Conservation (phyloP, 2,329 filamentous ascomycete species). For the Venturia oleaginea region DNA sequence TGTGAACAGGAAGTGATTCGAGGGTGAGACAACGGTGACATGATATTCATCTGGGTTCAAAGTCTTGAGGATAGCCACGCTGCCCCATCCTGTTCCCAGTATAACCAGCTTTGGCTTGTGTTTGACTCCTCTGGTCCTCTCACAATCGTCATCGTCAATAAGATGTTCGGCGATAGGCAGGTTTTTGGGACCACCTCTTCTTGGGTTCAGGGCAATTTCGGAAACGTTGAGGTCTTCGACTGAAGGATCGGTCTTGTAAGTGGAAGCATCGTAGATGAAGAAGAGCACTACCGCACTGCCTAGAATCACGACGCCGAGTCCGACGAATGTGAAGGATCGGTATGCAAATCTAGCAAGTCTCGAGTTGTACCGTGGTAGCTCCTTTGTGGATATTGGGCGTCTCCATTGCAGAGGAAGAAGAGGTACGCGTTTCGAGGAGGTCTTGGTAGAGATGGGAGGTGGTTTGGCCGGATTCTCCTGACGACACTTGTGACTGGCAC, state of each 20-base stretch:
- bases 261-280: conserved; percentile 89
- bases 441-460: neutral
- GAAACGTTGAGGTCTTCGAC: conserved; percentile 74
- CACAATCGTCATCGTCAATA: conserved; percentile 79
- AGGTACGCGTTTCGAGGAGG: neutral
- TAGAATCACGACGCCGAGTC: conserved; percentile 64
- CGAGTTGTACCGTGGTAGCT: neutral
- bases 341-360: conserved; percentile 48
- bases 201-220: conserved; percentile 69
- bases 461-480: neutral
- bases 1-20: conserved; percentile 96
- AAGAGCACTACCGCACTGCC: conserved; percentile 67
- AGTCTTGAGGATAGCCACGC: conserved; percentile 83
- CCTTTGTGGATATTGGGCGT: neutral
- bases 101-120: conserved; percentile 90
- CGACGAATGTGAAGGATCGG: conserved; percentile 61
- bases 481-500: neutral
- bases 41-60: conserved; percentile 88
- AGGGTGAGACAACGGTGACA: conserved; percentile 86
- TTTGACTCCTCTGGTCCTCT: conserved; percentile 60
- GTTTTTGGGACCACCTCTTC: conserved; percentile 85
- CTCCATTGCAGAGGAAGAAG: neutral
- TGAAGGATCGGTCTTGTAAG: conserved; percentile 65
- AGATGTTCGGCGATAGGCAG: conserved; percentile 80
- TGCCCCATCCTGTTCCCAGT: conserved; percentile 89